Base-by-base conservation (phyloP, 139 green algal species). In the Desmodesmus armatus region DNA sequence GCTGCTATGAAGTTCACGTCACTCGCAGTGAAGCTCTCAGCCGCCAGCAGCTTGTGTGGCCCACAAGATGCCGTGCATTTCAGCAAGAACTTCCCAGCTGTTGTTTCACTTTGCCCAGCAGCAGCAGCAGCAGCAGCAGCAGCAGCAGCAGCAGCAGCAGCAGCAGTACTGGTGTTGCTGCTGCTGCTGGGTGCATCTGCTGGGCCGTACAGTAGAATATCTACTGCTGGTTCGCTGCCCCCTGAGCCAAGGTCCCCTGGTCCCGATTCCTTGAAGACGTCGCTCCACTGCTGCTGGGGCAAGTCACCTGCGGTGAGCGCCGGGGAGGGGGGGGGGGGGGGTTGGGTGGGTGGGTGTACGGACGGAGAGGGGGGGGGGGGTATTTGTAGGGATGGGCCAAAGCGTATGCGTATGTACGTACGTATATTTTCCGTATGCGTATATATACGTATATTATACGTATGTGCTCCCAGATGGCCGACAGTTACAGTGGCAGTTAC, bases 231-330 rank as follows among this genome's bases (percentile, higher is more conserved):
- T 13, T 82, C 75, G 27, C 35, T 13, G 9, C 37, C 75, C 7
- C 2, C 33, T n/a, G 33, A 31, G 9, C 4, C 75, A 13, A 58
- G 0, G 6, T 84, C 92, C 23, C 92, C 91, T 3, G 91, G 82
- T 4, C 91, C 93, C 2, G 62, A 75, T 86, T 96, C 93, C 31
- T 89, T 88, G 83, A 91, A 96, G 25, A 96, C 33, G 62, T 96
- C 93, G 1, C 89, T 85, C 75, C 91, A 96, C 78, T 95, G 90
- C 75, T 90, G 77, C 55, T 88, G 84, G 0, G 88, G 87, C 87
- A 90, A 73, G 31, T 73, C 66, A 17, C 73, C 86, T 89, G 66
- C 51, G 44, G 27, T 6, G 41, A 62, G 29, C 19, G 25, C 11
- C 7, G 65, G 11, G 65, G 13, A 25, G 7, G 31, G 13, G 13